These are phyloP conservation scores for Artemisia annua DNA, from an alignment of 129 eudicot species.

Conservation along the genomic window DNA sequence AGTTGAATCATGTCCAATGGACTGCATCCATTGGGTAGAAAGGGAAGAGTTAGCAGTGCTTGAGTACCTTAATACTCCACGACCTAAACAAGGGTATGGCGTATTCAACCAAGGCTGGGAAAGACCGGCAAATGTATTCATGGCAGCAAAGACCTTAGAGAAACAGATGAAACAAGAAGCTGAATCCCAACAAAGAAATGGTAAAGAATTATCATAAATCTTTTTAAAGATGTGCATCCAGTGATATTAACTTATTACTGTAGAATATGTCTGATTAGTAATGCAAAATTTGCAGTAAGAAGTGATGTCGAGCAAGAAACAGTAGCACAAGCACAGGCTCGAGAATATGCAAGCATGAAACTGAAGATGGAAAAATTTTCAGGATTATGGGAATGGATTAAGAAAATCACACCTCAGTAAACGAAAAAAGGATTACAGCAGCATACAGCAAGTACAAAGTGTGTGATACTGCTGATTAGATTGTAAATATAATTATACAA, in stretches of 20 bases:
- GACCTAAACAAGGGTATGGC: slow-evolving; percentile 59
- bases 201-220: slow-evolving; percentile 26
- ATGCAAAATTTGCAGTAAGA: slow-evolving; percentile 35
- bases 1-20: slow-evolving; percentile 69
- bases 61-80: slow-evolving; percentile 54
- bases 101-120: slow-evolving; percentile 79
- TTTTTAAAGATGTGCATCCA: neutral
- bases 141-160: slow-evolving; percentile 52
- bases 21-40: slow-evolving; percentile 75
- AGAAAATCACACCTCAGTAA: slow-evolving; percentile 24
- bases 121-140: slow-evolving; percentile 57
- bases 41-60: slow-evolving; percentile 53
- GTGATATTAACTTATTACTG: neutral
- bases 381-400: slow-evolving; percentile 59
- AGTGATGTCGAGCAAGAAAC: slow-evolving; percentile 52
- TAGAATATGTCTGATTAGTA: neutral
- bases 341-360: slow-evolving; percentile 55
- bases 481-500: slow-evolving; percentile 14
- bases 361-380: slow-evolving; percentile 46
- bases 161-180: slow-evolving; percentile 46
- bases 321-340: slow-evolving; percentile 67
- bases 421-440: neutral
- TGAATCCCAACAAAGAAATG: slow-evolving; percentile 39
- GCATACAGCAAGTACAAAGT: slow-evolving; percentile 4
- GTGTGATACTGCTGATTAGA: slow-evolving; percentile 1